Evolutionary conservation across 805 yeast species (phyloP), one percentile per base, ranked within the genome.

Genomic region (Metschnikowia sp.): DNA sequence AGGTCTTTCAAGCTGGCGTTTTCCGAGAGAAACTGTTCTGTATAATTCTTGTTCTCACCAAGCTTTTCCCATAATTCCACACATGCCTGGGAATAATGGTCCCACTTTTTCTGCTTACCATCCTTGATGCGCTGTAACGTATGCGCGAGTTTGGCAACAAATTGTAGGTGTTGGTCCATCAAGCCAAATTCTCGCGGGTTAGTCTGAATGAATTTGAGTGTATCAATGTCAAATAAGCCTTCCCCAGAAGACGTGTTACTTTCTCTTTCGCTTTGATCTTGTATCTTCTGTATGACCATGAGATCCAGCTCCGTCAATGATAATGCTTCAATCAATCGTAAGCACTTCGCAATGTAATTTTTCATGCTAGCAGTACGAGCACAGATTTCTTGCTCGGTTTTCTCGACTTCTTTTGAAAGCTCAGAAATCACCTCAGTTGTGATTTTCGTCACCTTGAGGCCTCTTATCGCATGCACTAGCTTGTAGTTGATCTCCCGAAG

Each of bases 61-160:
- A 86, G 67, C 54, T 77, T 81, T 1, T 55, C 60, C 90, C 91
- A 85, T 31, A 86, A 64, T 7, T 57, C 56, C 11, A 63, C 56
- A 56, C 88, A 83, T 13, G 75, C 69, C 2, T 59, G 49, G 7
- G 68, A 50, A 31, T 69, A 63, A 9, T 65, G 50, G 8, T 70
- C 66, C 53, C 59, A 64, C 54, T 69, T 73, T 58, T 59, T 62
- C 52, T 68, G 75, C 42, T 64, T 69, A 40, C 64, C 57, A 15
- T 58, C 62, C 50, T 64, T 73, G 12, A 68, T 63, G 38, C 54
- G 55, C 11, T 59, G 53, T 8, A 79, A 54, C 4, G 72, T 51
- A 11, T 65, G 62, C 8, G 60, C 46, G 42, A 74, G 62, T 19
- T 60, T 62, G 7, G 57, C 46, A 13, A 74, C 55, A 44, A 68